A percentile compares a stretch with the other conserved stretches of the same genome.
Conservation (phyloP, 2,329 filamentous ascomycete species). For the Madurella fahalii region DNA sequence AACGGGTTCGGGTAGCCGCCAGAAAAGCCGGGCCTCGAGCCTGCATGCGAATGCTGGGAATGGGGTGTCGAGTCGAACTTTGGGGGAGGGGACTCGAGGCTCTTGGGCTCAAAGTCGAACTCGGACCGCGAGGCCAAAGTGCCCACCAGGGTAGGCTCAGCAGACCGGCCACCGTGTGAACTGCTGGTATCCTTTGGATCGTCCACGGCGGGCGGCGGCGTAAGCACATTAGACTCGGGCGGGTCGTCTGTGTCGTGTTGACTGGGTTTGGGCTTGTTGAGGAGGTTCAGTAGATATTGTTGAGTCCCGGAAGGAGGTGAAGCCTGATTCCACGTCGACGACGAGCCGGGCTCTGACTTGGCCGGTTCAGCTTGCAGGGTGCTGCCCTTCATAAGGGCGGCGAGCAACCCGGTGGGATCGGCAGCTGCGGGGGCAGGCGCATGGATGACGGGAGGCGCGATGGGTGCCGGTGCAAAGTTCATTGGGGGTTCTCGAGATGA, state of each 20-base stretch:
- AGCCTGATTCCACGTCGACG: conserved; percentile 42
- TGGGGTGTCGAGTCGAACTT: conserved; percentile 28
- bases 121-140: conserved; percentile 27
- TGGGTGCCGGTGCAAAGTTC: conserved; percentile 23
- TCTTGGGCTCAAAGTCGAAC: conserved; percentile 28
- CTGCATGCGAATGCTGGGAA: conserved; percentile 27
- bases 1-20: conserved; percentile 37
- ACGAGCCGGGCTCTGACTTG: conserved; percentile 33
- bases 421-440: conserved; percentile 54
- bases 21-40: conserved; percentile 24
- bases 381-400: conserved; percentile 57
- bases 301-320: conserved; percentile 67
- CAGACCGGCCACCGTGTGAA: conserved; percentile 20
- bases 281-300: conserved; percentile 77
- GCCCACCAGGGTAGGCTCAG: conserved; percentile 23
- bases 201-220: conserved; percentile 41
- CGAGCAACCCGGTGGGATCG: conserved; percentile 55
- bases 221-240: conserved; percentile 41
- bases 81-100: conserved; percentile 23
- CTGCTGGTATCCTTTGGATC: conserved; percentile 27
- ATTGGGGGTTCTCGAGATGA: conserved; percentile 27
- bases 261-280: conserved; percentile 71
- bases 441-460: conserved; percentile 41
- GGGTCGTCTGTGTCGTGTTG: conserved; percentile 51
- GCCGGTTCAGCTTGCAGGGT: conserved; percentile 44